Conservation (phyloP, 495 filamentous ascomycete genomes). For the Daldinia loculata region DNA sequence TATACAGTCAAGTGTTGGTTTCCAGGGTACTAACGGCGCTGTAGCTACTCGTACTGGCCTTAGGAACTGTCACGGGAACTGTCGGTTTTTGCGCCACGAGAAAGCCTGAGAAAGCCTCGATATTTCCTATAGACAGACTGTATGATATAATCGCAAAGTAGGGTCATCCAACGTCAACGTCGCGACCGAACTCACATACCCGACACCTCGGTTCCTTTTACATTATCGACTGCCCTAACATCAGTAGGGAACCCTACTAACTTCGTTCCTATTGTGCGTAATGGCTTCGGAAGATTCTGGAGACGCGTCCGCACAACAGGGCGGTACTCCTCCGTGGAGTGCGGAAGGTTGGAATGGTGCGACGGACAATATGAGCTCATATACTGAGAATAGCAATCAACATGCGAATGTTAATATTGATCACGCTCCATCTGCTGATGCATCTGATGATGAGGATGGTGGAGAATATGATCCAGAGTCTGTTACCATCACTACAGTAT, state of each 20-base stretch:
- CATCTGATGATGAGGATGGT: conserved; percentile 53
- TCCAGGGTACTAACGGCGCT: neutral
- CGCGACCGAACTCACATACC: conserved; percentile 1
- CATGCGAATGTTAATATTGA: conserved; percentile 55
- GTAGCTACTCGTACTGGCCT: neutral
- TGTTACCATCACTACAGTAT: conserved; percentile 48
- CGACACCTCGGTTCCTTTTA: neutral
- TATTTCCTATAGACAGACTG: neutral
- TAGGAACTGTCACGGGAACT: neutral
- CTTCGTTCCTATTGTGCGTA: conserved; percentile 7
- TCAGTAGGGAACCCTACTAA: neutral
- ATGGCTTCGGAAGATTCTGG: conserved; percentile 50
- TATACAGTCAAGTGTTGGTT: neutral
- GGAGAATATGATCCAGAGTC: conserved; percentile 63
- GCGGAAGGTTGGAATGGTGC: conserved; percentile 64
- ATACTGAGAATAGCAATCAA: conserved; percentile 63
- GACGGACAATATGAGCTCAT: conserved; percentile 59
- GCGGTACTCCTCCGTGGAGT: conserved; percentile 47
- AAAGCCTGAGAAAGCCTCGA: neutral
- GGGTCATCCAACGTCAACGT: neutral
- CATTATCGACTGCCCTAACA: neutral
- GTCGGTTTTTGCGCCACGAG: neutral
- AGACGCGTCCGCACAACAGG: conserved; percentile 48
- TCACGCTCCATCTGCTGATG: conserved; percentile 57
- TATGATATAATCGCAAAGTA: conserved; percentile 1